Base-by-base conservation (phyloP, 2,329 filamentous ascomycete genomes). In the Colletotrichum siamense region DNA sequence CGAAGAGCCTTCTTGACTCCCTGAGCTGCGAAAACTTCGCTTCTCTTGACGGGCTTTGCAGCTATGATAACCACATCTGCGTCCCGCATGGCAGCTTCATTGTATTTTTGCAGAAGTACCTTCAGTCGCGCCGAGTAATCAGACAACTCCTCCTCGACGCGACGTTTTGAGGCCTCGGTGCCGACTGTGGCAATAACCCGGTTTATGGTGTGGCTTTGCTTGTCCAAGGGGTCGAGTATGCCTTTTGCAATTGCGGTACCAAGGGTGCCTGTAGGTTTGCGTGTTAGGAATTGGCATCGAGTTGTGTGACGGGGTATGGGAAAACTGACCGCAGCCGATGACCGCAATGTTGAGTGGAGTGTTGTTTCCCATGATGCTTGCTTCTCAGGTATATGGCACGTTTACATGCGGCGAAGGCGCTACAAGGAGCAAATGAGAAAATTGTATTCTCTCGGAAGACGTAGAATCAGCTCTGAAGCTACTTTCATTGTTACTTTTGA, bases 361-460 rank as follows among this genome's bases (percentile, higher is more conserved):
- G 15, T 5, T 18, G 16, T 1, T 59, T 59, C 0, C 55, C 55
- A 59, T 59, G 3, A 28, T 5, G 55, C 22, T 0, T 4, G 26
- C 5, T 28, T 59, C 2, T 28, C 2, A 3, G 16, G 55, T 10
- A 10, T 28, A 2, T 26, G 55, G 0, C 3, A 6, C 15, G n/a
- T 10, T 59, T 59, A 1, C 24, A 0, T 6, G 5, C 3, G 4
- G 2, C 1, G 9, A 12, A 59, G 55, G 5, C 55, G 9, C 22
- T 59, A 4, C 7, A 10, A 28, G 55, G 15, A 59, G 1, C 4
- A 28, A 18, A 28, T 59, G 0, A 28, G 28, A 28, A 1, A 26
- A 16, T 9, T 0, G 0, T 5, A 2, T 13, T 18, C 55, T 26
- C 24, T 59, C 2, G 3, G 4, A 26, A 3, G 24, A 28, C 5